Conservation (phyloP, 352 stramenopile genomes). For the Globisporangium barbulae region DNA sequence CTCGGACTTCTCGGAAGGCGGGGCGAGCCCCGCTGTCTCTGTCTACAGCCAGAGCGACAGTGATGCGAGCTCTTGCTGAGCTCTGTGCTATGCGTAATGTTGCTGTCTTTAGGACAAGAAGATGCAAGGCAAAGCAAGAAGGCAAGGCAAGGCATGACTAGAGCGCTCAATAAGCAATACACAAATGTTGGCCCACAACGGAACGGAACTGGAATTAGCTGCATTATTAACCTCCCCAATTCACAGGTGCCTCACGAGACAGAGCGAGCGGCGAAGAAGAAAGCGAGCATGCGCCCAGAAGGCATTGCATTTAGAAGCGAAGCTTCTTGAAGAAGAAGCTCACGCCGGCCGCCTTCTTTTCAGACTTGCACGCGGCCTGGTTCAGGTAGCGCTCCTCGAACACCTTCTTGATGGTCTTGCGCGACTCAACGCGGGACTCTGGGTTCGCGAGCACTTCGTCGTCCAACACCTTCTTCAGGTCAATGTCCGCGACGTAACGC, state of each 20-base stretch:
- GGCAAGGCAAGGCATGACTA: neutral
- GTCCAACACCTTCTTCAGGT: slow-evolving; percentile 98
- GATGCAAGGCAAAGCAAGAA: slow-evolving; percentile 8
- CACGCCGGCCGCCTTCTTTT: slow-evolving; percentile 97
- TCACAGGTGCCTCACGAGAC: slow-evolving; percentile 37
- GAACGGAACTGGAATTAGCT: slow-evolving; percentile 66
- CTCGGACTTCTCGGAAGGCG: slow-evolving; percentile 17
- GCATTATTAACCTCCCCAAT: slow-evolving; percentile 52
- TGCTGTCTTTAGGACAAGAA: neutral
- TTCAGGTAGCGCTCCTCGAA: slow-evolving; percentile 98
- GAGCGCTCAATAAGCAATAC: slow-evolving; percentile 3
- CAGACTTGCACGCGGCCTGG: slow-evolving; percentile 94
- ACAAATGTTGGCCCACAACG: slow-evolving; percentile 29
- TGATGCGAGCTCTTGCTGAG: neutral
- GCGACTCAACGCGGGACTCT: slow-evolving; percentile 88
- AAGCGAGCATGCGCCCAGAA: slow-evolving; percentile 14
- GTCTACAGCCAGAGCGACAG: neutral
- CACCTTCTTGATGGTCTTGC: slow-evolving; percentile 99
- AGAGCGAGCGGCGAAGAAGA: slow-evolving; percentile 9
- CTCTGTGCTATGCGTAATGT: neutral
- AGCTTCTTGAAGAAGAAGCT: slow-evolving; percentile 99
- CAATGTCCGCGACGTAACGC: slow-evolving; percentile 98
- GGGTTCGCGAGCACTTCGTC: slow-evolving; percentile 84
- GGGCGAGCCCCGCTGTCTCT: neutral
- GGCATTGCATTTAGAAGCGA: slow-evolving; percentile 93